phyloP scores from a whole-genome alignment of 2,329 filamentous ascomycete species.

The Ophiostoma himal-ulmi region DNA sequence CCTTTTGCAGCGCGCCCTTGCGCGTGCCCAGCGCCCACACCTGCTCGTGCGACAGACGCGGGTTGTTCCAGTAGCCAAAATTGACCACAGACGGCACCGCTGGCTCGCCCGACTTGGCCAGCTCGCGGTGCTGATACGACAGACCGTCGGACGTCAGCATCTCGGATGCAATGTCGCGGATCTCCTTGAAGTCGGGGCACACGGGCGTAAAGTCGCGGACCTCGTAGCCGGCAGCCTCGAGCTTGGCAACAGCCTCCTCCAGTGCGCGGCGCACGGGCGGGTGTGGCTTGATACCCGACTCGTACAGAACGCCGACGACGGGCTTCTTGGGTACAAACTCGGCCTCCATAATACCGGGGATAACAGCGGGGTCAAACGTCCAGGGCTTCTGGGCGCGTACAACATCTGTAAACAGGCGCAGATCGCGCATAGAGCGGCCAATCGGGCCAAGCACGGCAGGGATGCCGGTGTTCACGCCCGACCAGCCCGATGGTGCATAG shows the following conservation, averaged over 20 bases:
- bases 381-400: constrained; percentile 46
- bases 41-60: constrained; percentile 23
- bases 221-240: constrained; percentile 52
- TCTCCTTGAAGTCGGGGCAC: constrained; percentile 25
- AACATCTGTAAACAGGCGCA: constrained; percentile 50
- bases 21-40: constrained; percentile 24
- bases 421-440: constrained; percentile 46
- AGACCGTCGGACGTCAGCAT: constrained; percentile 24
- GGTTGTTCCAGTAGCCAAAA: constrained; percentile 25
- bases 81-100: constrained; percentile 22
- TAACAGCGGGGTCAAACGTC: constrained; percentile 72
- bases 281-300: constrained; percentile 48
- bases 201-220: constrained; percentile 31
- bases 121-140: constrained; percentile 24
- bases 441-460: constrained; percentile 44
- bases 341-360: constrained; percentile 58
- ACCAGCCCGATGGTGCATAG: constrained; percentile 30
- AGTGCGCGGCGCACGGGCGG: constrained; percentile 54
- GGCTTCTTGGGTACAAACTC: constrained; percentile 33
- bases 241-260: constrained; percentile 38
- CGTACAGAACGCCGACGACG: constrained; percentile 50
- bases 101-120: constrained; percentile 24
- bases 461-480: constrained; percentile 28
- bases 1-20: constrained; percentile 24
- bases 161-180: constrained; percentile 22